Base-by-base conservation (phyloP, 1,139 yeast species). In the Komagataea norvegica region DNA sequence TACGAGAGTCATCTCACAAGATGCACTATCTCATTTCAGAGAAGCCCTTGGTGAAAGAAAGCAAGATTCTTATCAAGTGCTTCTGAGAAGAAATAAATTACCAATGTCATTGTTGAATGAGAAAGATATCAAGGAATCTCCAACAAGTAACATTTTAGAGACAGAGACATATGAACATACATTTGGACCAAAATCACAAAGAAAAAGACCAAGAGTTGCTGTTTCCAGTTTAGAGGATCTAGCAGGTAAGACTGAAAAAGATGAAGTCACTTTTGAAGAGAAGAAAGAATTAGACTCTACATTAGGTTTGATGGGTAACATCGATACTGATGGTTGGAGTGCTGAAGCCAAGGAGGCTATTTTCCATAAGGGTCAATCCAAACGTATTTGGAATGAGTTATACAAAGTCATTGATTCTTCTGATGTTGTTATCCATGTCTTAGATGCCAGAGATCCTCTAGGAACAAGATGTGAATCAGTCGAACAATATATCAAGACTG, bases 351-450 rank as follows among this genome's bases (percentile, higher is more conserved):
- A 87, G 59, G 98, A 91, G 62, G 91, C 93, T 43, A 88, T 91
- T 63, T 91, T 91, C 71, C 81, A 82, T 58, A 91, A 91, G 61
- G 98, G 98, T 54, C 97, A 91, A 66, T 88, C 96, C 38, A 91
- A 91, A 65, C 84, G 98, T 68, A 91, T 91, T 54, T 91, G 98
- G 98, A 91, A 91, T 62, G 98, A 91, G 61, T 72, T 91, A 44
- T 91, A 91, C 65, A 91, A 91, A 60, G 96, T 91, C 38, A 89
- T 91, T 54, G 98, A 91, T 62, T 91, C 97, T 8, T 84, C 96
- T 1, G 98, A 91, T 67, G 97, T 91, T 37, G 94, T 91, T 30
- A 85, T 91, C 45, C 97, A 91, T 55, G 97, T 89, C 13, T 68
- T 91, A 44, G 98, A 91, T 65, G 97, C 98, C 5, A 81, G 98